Percentiles rank a stretch among this genome's conserved stretches.
These are phyloP conservation scores for Paracamarosporium sp. DNA, from an alignment of 2,329 filamentous ascomycete genomes.

Conservation along the genomic window DNA sequence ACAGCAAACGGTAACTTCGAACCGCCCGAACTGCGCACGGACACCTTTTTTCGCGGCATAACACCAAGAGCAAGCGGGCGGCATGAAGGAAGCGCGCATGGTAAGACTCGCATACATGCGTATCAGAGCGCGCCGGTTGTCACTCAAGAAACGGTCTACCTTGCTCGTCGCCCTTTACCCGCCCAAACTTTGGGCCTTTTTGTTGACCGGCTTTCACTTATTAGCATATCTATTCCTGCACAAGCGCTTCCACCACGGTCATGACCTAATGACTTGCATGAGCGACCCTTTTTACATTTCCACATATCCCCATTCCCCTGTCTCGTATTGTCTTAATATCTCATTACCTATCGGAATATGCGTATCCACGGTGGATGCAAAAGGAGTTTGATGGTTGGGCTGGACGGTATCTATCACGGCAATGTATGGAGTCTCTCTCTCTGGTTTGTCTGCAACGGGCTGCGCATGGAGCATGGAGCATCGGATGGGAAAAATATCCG, in stretches of 20 bases:
- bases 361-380: constrained; percentile 25
- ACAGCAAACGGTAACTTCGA: constrained; percentile 16
- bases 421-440: constrained; percentile 6
- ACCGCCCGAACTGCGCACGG: constrained; percentile 30
- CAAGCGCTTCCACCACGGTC: constrained; percentile 24
- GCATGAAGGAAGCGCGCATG: constrained; percentile 20
- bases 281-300: constrained; percentile 19
- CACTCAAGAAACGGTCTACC: not conserved
- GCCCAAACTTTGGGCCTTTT: not conserved
- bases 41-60: constrained; percentile 20
- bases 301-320: constrained; percentile 19
- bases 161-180: constrained; percentile 1
- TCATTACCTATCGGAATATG: constrained; percentile 11
- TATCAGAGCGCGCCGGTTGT: not conserved
- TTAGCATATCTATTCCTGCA: constrained; percentile 37
- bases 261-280: constrained; percentile 35
- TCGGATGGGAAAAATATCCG: constrained; percentile 25
- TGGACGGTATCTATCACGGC: not conserved
- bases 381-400: constrained; percentile 24
- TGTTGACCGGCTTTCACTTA: constrained; percentile 14
- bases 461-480: constrained; percentile 44
- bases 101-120: constrained; percentile 18
- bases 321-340: constrained; percentile 23
- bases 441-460: constrained; percentile 10
- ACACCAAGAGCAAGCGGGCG: constrained; percentile 21